These are phyloP conservation scores for Tolypocladium pustulatum DNA, from an alignment of 2,329 filamentous ascomycete genomes.

Conservation along the genomic window DNA sequence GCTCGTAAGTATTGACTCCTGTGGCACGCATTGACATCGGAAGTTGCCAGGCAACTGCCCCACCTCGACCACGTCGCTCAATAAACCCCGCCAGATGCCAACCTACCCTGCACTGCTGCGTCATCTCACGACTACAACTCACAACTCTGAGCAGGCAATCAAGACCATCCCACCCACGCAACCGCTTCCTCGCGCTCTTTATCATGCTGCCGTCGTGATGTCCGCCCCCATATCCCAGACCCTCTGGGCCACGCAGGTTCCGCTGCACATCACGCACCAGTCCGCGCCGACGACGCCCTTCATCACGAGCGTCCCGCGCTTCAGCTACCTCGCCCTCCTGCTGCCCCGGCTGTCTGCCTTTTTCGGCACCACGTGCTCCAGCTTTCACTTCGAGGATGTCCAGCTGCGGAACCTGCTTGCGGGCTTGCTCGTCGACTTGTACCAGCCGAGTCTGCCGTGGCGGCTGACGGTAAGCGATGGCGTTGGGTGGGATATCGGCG, in stretches of 20 bases:
- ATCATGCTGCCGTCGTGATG: slow-evolving; percentile 11
- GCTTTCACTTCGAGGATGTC: slow-evolving; percentile 47
- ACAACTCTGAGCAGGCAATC: not conserved
- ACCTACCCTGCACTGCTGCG: not conserved
- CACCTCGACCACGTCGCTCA: not conserved
- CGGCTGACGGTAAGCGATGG: slow-evolving; percentile 43
- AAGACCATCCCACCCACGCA: not conserved
- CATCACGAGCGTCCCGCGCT: slow-evolving; percentile 43
- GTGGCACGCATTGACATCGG: not conserved
- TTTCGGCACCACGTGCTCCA: slow-evolving; percentile 44
- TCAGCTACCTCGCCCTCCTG: slow-evolving; percentile 48
- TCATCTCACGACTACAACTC: not conserved
- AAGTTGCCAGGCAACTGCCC: not conserved
- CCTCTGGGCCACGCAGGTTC: slow-evolving; percentile 45
- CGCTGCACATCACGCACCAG: slow-evolving; percentile 43
- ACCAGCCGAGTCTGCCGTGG: slow-evolving; percentile 45
- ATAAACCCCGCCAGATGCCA: not conserved
- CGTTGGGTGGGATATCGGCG: slow-evolving; percentile 46
- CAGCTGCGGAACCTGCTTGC: slow-evolving; percentile 43
- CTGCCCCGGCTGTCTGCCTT: slow-evolving; percentile 43
- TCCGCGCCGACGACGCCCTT: slow-evolving; percentile 36
- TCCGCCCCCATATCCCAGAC: slow-evolving; percentile 27
- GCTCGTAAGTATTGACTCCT: no score
- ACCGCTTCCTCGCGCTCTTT: not conserved
- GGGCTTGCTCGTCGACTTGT: slow-evolving; percentile 45